A percentile compares a stretch with the other conserved stretches of the same genome.
Evolutionary conservation across 768 basidiomycete genomes (phyloP).

Genomic region (Heimioporus sp.): DNA sequence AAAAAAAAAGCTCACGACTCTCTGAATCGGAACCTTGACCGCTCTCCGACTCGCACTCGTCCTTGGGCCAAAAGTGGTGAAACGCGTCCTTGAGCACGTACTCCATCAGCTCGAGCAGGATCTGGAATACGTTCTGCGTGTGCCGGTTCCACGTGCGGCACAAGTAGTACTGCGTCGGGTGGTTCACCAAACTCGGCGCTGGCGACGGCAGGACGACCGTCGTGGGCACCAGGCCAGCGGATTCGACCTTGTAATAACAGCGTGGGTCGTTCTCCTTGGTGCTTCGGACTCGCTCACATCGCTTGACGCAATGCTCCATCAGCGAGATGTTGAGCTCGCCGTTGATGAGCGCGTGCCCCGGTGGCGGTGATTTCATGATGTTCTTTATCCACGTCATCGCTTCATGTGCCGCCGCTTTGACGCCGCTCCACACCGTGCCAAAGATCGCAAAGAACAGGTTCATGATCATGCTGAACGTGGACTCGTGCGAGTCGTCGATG

Average conservation of each 20-base stretch:
- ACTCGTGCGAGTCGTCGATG: constrained; percentile 5
- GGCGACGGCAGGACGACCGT: constrained; percentile 7
- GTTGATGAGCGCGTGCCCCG: constrained; percentile 22
- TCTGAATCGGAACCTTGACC: too few species aligned
- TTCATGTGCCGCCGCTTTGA: constrained; percentile 1
- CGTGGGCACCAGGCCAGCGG: constrained; percentile 6
- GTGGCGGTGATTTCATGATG: constrained; percentile 8
- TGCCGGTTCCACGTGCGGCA: constrained; percentile 22
- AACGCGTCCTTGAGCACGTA: constrained; percentile 6
- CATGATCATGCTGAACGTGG: constrained; percentile 11
- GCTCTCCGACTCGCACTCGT: background rate
- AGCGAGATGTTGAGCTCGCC: constrained; percentile 21
- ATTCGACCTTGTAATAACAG: constrained; percentile 13
- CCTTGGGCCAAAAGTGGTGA: background rate
- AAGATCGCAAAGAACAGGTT: constrained; percentile 10
- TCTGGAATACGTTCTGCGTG: constrained; percentile 12
- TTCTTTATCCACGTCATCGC: constrained; percentile 1
- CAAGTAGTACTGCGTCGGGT: constrained; percentile 13
- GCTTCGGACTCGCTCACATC: constrained; percentile 3
- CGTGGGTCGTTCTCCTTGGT: background rate
- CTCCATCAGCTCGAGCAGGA: constrained; percentile 16
- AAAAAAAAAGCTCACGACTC: too few species aligned
- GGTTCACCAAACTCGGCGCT: background rate
- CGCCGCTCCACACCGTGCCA: constrained; percentile 5
- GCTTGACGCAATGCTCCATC: constrained; percentile 18